Evolutionary conservation across 2,329 filamentous ascomycete genomes (phyloP).

Genomic region (Furcasterigmium furcatum): DNA sequence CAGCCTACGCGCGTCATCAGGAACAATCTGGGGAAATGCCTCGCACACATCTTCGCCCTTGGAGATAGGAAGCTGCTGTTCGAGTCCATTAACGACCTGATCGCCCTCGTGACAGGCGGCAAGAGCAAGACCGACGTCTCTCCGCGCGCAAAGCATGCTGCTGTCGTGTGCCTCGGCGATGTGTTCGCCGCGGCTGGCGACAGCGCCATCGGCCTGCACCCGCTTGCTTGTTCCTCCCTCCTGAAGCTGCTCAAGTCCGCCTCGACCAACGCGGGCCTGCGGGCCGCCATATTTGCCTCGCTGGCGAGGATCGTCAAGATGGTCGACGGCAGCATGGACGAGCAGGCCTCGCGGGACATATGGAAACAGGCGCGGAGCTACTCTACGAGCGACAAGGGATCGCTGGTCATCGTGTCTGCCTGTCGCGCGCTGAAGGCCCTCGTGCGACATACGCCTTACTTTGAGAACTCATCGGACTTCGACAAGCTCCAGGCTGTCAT

Average conservation of each 20-base stretch:
- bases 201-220: conserved; percentile 82
- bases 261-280: conserved; percentile 75
- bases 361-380: conserved; percentile 88
- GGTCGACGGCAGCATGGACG: conserved; percentile 75
- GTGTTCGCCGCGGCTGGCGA: conserved; percentile 91
- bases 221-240: conserved; percentile 67
- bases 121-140: conserved; percentile 77
- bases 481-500: conserved; percentile 80
- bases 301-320: conserved; percentile 74
- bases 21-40: conserved; percentile 82
- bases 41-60: conserved; percentile 76
- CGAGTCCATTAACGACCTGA: conserved; percentile 88
- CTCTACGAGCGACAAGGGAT: conserved; percentile 76
- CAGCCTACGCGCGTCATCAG: conserved; percentile 84
- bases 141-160: conserved; percentile 78
- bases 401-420: conserved; percentile 73
- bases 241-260: conserved; percentile 79
- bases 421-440: conserved; percentile 77
- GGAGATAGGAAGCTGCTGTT: conserved; percentile 91
- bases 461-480: conserved; percentile 85
- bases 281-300: conserved; percentile 73
- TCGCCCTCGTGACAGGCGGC: conserved; percentile 66
- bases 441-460: conserved; percentile 70
- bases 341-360: conserved; percentile 79
- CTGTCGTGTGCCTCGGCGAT: conserved; percentile 81